A percentile compares a stretch with the other conserved stretches of the same genome.
phyloP scores from a whole-genome alignment of 768 basidiomycete genomes.

The Rubroboletus pulcherrimus region DNA sequence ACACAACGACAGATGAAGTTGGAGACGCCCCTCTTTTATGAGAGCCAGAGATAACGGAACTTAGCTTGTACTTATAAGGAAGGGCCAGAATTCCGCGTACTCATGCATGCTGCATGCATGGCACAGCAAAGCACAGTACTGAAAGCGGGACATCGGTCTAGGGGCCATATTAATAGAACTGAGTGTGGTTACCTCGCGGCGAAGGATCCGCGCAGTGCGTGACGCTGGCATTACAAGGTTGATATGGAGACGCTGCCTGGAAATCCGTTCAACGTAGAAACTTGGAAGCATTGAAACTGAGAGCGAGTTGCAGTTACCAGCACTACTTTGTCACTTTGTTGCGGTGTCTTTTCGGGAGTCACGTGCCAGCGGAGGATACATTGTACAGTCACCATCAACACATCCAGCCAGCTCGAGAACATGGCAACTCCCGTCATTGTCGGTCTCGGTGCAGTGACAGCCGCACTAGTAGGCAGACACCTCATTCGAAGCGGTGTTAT shows the following conservation, averaged over 20 bases:
- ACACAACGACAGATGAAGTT: neutral
- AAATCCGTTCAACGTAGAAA: neutral
- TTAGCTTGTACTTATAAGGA: neutral
- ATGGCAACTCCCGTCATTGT: constrained; percentile 82
- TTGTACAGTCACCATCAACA: neutral
- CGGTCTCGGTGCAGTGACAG: constrained; percentile 73
- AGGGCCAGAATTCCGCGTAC: neutral
- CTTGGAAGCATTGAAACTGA: neutral
- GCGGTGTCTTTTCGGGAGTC: neutral
- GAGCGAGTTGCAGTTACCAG: neutral
- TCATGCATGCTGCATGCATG: neutral
- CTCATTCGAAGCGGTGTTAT: constrained; percentile 61
- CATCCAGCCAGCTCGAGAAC: neutral
- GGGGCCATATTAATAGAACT: neutral
- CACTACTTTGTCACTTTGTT: no score
- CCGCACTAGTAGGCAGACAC: constrained; percentile 71
- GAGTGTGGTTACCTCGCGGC: neutral
- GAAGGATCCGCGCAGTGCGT: constrained; percentile 1
- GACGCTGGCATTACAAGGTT: neutral
- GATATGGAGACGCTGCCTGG: constrained; percentile 6
- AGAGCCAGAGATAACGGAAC: neutral
- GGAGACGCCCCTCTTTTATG: constrained; percentile 5
- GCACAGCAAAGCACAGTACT: constrained; percentile 12
- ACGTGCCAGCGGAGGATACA: constrained; percentile 5
- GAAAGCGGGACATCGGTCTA: neutral